These are phyloP conservation scores for Lentinula boryana DNA, from an alignment of 768 basidiomycete genomes.

Conservation along the genomic window DNA sequence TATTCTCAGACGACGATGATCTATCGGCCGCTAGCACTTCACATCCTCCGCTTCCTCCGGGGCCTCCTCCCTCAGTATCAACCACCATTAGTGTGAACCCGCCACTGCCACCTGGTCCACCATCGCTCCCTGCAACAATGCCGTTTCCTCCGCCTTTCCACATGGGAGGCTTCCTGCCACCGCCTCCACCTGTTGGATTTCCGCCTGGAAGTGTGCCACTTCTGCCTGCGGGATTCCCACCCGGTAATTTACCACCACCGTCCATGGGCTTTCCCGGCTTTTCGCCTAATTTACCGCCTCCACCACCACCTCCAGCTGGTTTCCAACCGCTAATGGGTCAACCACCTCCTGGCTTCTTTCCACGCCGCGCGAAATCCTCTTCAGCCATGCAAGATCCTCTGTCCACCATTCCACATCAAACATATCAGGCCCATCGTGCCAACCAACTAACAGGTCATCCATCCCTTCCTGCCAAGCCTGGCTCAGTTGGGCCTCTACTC, in stretches of 20 bases:
- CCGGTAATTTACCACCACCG: conserved; percentile 18
- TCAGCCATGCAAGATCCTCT: conserved; percentile 70
- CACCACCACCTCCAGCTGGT: conserved; percentile 23
- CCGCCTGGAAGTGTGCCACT: conserved; percentile 9
- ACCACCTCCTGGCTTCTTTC: conserved; percentile 52
- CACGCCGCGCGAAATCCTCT: conserved; percentile 43
- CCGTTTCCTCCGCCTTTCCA: conserved; percentile 15
- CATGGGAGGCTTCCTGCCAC: conserved; percentile 22
- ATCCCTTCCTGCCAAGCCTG: conserved; percentile 34
- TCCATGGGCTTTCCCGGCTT: conserved; percentile 16
- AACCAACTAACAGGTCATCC: conserved; percentile 32
- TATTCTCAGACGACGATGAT: neutral
- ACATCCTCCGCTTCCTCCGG: conserved; percentile 11
- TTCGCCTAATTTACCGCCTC: conserved; percentile 14
- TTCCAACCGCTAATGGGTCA: conserved; percentile 20
- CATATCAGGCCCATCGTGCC: conserved; percentile 69
- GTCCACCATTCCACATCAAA: conserved; percentile 69
- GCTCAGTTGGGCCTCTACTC: conserved; percentile 15
- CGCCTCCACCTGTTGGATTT: conserved; percentile 15
- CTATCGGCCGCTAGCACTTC: neutral
- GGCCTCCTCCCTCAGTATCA: conserved; percentile 9
- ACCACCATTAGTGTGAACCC: conserved; percentile 8
- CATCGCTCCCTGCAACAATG: conserved; percentile 2
- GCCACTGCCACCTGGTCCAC: conserved; percentile 10
- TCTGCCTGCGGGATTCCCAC: conserved; percentile 21